phyloP scores from a whole-genome alignment of 2,329 filamentous ascomycete species.

The Fusarium scirpi region DNA sequence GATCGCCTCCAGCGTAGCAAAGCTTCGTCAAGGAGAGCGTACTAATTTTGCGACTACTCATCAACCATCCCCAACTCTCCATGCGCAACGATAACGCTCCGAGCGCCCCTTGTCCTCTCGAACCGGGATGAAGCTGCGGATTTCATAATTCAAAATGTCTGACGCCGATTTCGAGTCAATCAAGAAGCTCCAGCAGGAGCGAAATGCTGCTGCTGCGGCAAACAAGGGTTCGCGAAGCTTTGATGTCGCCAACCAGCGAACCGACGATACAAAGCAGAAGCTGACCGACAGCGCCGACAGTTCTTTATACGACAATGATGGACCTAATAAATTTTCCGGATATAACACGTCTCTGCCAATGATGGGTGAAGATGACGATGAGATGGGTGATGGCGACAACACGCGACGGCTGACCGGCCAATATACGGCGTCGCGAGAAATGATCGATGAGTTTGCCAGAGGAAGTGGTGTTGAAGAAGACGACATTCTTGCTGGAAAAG shows the following conservation, averaged over 20 bases:
- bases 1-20: slow-evolving; percentile 47
- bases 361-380: slow-evolving; percentile 81
- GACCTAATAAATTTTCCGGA: slow-evolving; percentile 83
- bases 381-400: slow-evolving; percentile 79
- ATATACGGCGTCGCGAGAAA: slow-evolving; percentile 91
- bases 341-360: slow-evolving; percentile 92
- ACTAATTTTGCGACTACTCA: slow-evolving; percentile 48
- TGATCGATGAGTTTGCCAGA: slow-evolving; percentile 93
- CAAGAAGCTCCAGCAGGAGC: slow-evolving; percentile 90
- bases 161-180: slow-evolving; percentile 89
- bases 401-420: slow-evolving; percentile 88
- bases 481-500: slow-evolving; percentile 83
- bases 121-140: slow-evolving; percentile 58
- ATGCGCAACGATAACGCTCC: slow-evolving; percentile 54
- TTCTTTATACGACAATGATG: slow-evolving; percentile 84
- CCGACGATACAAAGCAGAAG: slow-evolving; percentile 91
- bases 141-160: slow-evolving; percentile 67
- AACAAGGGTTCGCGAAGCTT: slow-evolving; percentile 87
- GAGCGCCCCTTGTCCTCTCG: slow-evolving; percentile 53
- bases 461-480: slow-evolving; percentile 91
- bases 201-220: slow-evolving; percentile 80
- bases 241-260: slow-evolving; percentile 83
- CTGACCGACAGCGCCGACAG: slow-evolving; percentile 91
- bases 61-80: slow-evolving; percentile 47
- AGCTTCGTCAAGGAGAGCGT: slow-evolving; percentile 45